These are phyloP conservation scores for Fusarium austroafricanum DNA, from an alignment of 2,329 filamentous ascomycete genomes.

Conservation along the genomic window DNA sequence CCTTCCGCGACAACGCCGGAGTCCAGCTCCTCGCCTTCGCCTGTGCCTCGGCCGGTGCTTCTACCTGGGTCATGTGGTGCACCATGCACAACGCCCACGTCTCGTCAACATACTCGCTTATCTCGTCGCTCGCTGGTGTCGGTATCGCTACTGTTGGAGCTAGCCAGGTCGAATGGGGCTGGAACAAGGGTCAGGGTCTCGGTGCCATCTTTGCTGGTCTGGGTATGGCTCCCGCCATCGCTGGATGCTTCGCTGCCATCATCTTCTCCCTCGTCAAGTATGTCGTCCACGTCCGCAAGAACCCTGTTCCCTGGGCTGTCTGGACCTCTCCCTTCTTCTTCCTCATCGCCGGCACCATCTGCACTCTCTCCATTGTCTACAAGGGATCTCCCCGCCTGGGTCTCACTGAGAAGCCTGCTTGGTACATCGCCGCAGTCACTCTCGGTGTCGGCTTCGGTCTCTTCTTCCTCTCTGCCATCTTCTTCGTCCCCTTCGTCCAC, in stretches of 20 bases:
- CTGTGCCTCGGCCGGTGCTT: conserved; percentile 72
- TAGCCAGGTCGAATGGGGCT: conserved; percentile 73
- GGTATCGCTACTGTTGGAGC: conserved; percentile 75
- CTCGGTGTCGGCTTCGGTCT: conserved; percentile 73
- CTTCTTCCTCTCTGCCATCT: conserved; percentile 68
- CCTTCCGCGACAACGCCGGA: conserved; percentile 70
- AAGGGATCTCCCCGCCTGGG: conserved; percentile 73
- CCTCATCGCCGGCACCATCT: conserved; percentile 78
- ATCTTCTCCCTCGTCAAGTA: conserved; percentile 76
- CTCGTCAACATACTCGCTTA: conserved; percentile 77
- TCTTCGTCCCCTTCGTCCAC: conserved; percentile 80
- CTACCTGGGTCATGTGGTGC: conserved; percentile 84
- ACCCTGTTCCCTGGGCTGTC: conserved; percentile 78
- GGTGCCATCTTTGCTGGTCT: conserved; percentile 79
- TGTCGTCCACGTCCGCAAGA: conserved; percentile 76
- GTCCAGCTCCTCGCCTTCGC: conserved; percentile 77
- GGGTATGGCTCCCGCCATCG: conserved; percentile 76
- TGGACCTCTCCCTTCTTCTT: conserved; percentile 82
- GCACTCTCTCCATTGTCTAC: conserved; percentile 82
- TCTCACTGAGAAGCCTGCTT: conserved; percentile 63
- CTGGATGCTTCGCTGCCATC: conserved; percentile 71
- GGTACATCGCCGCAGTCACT: conserved; percentile 75
- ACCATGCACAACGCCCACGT: conserved; percentile 79
- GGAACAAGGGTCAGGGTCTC: conserved; percentile 75
- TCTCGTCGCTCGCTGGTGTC: conserved; percentile 76